These are phyloP conservation scores for Mariannaea elegans DNA, from an alignment of 2,329 filamentous ascomycete species.

Conservation along the genomic window DNA sequence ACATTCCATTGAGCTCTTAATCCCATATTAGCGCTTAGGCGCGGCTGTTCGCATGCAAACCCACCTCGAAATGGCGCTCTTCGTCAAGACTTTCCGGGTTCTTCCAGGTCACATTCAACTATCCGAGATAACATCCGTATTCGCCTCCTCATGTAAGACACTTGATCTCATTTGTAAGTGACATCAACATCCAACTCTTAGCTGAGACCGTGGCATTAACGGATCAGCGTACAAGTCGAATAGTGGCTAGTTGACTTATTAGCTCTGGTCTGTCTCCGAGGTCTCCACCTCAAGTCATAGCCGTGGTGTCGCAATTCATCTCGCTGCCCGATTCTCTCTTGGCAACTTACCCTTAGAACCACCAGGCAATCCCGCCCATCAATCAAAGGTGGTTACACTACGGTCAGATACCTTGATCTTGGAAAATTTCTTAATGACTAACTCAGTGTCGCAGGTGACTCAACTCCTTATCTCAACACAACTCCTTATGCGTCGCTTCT, in stretches of 20 bases:
- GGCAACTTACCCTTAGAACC: not conserved
- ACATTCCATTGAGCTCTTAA: not conserved
- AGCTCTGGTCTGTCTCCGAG: not conserved
- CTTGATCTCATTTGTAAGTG: not conserved
- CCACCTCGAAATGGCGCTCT: not conserved
- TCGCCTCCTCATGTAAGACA: not conserved
- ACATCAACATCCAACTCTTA: not conserved
- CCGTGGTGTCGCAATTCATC: slow-evolving; percentile 1
- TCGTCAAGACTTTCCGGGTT: not conserved
- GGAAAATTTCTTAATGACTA: not conserved
- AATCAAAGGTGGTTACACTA: not conserved
- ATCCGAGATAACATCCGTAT: not conserved
- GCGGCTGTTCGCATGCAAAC: not conserved
- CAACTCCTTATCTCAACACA: not conserved
- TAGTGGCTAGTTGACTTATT: not conserved
- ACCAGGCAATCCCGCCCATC: not conserved
- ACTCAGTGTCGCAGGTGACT: not conserved
- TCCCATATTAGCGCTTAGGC: not conserved
- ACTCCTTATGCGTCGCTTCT: slow-evolving; percentile 39
- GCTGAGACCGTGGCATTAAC: not conserved
- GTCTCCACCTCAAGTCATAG: slow-evolving; percentile 8
- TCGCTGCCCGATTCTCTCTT: slow-evolving; percentile 2
- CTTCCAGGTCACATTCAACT: not conserved
- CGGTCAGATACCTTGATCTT: not conserved
- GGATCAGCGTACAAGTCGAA: not conserved